Percentiles rank a stretch among this genome's conserved stretches.
phyloP scores from a whole-genome alignment of 2,329 filamentous ascomycete genomes.

The Xylogone sp. region DNA sequence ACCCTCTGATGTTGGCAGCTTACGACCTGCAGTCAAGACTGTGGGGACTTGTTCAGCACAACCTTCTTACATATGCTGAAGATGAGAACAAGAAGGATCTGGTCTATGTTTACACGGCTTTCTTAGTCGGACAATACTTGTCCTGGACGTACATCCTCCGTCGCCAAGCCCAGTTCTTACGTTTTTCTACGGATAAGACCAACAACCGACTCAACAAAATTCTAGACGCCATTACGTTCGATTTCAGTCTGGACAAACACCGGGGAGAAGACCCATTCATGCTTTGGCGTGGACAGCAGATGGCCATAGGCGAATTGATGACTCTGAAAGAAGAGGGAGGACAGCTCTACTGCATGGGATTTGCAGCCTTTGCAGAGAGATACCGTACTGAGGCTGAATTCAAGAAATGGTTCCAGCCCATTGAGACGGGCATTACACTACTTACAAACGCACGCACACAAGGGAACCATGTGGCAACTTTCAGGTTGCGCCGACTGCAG shows the following conservation, averaged over 20 bases:
- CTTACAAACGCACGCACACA: conserved; percentile 8
- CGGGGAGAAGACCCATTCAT: conserved; percentile 19
- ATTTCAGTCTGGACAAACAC: conserved; percentile 10
- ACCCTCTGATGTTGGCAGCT: conserved; percentile 19
- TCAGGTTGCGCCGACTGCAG: conserved; percentile 15
- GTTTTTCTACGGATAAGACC: conserved; percentile 19
- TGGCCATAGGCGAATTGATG: conserved; percentile 24
- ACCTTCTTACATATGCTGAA: conserved; percentile 11
- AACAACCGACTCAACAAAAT: conserved; percentile 16
- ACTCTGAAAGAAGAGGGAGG: conserved; percentile 14
- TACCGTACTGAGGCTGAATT: conserved; percentile 13
- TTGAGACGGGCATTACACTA: conserved; percentile 10
- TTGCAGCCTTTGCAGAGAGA: conserved; percentile 15
- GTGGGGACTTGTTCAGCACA: conserved; percentile 14
- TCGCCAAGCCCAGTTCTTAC: conserved; percentile 20
- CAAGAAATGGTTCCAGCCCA: conserved; percentile 14
- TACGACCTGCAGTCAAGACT: conserved; percentile 21
- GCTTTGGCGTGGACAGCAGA: conserved; percentile 24
- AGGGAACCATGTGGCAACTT: conserved; percentile 8
- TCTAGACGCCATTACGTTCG: conserved; percentile 13
- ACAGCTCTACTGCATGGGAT: conserved; percentile 19
- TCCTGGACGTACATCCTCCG: conserved; percentile 22
- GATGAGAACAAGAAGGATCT: conserved; percentile 16
- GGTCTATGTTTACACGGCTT: conserved; percentile 19
- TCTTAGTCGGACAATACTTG: conserved; percentile 21